Percentiles rank a stretch among this genome's conserved stretches.
Conservation (phyloP, 2,329 filamentous ascomycete genomes). For the Thielaviopsis euricoi region DNA sequence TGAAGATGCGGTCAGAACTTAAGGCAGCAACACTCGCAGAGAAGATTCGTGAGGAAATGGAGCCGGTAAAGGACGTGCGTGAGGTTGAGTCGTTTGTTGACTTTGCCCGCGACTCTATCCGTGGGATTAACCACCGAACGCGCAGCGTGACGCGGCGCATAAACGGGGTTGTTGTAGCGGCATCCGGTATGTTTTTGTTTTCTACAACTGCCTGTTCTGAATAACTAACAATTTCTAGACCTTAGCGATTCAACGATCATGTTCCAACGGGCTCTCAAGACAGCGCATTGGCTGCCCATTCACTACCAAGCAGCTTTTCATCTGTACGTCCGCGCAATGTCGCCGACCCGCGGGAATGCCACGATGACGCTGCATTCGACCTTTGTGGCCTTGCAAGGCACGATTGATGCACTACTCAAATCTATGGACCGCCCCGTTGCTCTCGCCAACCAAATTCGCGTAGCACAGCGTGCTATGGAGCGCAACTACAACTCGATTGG, state of each 20-base stretch:
- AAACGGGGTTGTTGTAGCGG: slow-evolving; percentile 40
- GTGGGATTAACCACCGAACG: slow-evolving; percentile 67
- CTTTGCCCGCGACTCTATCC: slow-evolving; percentile 78
- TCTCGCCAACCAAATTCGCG: slow-evolving; percentile 61
- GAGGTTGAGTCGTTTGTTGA: slow-evolving; percentile 90
- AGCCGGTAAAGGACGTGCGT: slow-evolving; percentile 64
- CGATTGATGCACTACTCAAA: slow-evolving; percentile 63
- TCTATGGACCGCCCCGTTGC: slow-evolving; percentile 65
- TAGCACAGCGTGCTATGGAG: slow-evolving; percentile 59
- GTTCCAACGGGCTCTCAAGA: slow-evolving; percentile 33
- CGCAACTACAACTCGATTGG: slow-evolving; percentile 60
- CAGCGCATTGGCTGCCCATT: slow-evolving; percentile 49
- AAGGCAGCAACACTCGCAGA: slow-evolving; percentile 75
- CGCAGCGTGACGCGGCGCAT: slow-evolving; percentile 67
- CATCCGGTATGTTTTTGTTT: slow-evolving; percentile 10
- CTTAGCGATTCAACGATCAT: slow-evolving; percentile 48
- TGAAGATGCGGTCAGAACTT: slow-evolving; percentile 70
- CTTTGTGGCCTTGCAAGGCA: slow-evolving; percentile 66
- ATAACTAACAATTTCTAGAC: slow-evolving; percentile 28
- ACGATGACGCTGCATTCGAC: slow-evolving; percentile 56
- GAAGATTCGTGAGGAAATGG: slow-evolving; percentile 74
- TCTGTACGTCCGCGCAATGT: slow-evolving; percentile 50
- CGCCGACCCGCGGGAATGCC: slow-evolving; percentile 56
- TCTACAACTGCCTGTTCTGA: neutral
- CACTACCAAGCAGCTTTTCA: slow-evolving; percentile 55